A percentile compares a stretch with the other conserved stretches of the same genome.
Conservation (phyloP, 2,329 filamentous ascomycete species). For the Xylaria polymorpha region DNA sequence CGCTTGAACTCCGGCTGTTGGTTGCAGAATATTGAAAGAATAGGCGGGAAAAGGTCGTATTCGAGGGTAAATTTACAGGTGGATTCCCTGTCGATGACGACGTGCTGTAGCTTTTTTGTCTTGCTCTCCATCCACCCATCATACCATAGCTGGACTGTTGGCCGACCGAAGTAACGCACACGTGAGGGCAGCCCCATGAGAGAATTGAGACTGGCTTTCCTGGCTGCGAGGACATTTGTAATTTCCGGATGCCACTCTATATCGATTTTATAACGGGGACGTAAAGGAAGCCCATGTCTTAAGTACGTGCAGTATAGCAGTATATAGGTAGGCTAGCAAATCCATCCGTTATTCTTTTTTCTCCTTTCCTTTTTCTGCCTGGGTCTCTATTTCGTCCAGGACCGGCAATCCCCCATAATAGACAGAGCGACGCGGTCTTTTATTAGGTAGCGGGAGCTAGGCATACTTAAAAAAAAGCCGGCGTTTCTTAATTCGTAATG, state of each 20-base stretch:
- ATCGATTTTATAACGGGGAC: neutral
- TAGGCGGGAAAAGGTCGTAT: neutral
- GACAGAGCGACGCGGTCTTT: conserved; percentile 9
- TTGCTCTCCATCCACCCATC: neutral
- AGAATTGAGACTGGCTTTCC: conserved; percentile 1
- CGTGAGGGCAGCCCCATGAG: conserved; percentile 28
- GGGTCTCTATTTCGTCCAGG: neutral
- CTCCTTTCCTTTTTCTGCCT: neutral
- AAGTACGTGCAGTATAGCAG: conserved; percentile 4
- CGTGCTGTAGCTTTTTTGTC: neutral
- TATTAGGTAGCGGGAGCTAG: conserved; percentile 1
- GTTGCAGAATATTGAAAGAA: conserved; percentile 1
- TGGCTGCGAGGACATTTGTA: conserved; percentile 20
- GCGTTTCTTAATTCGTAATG: conserved; percentile 43
- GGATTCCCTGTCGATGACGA: conserved; percentile 24
- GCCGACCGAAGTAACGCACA: neutral
- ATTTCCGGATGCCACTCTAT: conserved; percentile 11
- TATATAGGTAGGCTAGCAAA: neutral
- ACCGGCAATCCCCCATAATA: conserved; percentile 16
- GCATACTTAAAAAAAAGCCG: neutral
- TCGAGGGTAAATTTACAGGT: conserved; percentile 2
- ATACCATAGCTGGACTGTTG: too few species aligned
- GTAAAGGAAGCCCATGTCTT: conserved; percentile 11
- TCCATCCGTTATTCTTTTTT: neutral
- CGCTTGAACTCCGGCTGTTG: neutral